Evolutionary conservation across 2,329 filamentous ascomycete species (phyloP), one percentile per base, ranked within the genome.

Genomic region (Neocucurbitaria cava): DNA sequence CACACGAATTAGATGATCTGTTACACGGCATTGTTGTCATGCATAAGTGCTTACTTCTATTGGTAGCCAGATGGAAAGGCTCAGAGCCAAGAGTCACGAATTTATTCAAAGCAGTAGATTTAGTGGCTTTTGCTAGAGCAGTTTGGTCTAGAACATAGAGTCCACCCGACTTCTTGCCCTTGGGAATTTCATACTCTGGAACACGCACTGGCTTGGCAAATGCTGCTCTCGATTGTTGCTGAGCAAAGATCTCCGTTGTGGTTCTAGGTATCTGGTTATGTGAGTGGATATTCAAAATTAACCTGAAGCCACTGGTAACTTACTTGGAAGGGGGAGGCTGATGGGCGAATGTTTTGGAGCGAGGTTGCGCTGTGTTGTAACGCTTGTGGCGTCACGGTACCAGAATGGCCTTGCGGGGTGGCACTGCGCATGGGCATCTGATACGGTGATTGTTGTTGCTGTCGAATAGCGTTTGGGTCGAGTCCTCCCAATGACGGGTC

Each of bases 11-110:
- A 75, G 68, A 55, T 4, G 42, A 5, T 52, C n/a, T 33, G 47
- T 33, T 30, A 20, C 35, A 42, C 1, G n/a, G 36, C 17, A 39
- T 42, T 21, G 17, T 46, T 28, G 31, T 35, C 35, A 35, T 38
- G 40, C 39, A 53, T 50, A 21, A 30, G 41, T 33, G 62, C 76
- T 74, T 75, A 75, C 78, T 78, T 67, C 78, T 77, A 65, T 79
- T 81, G 46, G 77, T 73, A 13, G 76, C 68, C 40, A 77, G 71
- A 43, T 81, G 78, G 20, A 76, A 65, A 1, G 76, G 66, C 44
- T 77, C 69, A 39, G 73, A 70, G 45, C 79, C 78, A 47, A 82
- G 61, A 54, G 75, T 78, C 55, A 79, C 72, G 43, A 77, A 79
- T 61, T 76, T 75, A 62, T 77, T 75, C 59, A 82, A 58, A 17